phyloP scores from a whole-genome alignment of 2,329 filamentous ascomycete genomes.

The Alternaria brassicicola region DNA sequence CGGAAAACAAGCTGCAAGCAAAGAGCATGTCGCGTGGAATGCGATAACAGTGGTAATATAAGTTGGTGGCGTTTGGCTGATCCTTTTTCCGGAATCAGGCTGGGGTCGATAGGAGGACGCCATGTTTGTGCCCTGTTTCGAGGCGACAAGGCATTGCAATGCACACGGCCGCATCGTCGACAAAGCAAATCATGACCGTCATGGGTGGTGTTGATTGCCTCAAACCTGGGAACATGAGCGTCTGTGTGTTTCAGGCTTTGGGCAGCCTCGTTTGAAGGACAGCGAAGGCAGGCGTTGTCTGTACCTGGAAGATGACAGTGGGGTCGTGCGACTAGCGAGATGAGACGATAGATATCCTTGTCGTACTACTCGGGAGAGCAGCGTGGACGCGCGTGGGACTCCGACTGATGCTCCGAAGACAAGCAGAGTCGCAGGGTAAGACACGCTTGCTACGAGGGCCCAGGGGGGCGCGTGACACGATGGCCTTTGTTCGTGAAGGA shows the following conservation, averaged over 20 bases:
- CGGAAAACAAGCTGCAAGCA: background rate
- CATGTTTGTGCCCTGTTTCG: slow-evolving; percentile 3
- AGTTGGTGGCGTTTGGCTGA: slow-evolving; percentile 9
- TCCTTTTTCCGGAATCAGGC: background rate
- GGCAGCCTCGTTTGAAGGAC: slow-evolving; percentile 2
- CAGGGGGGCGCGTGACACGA: slow-evolving; percentile 5
- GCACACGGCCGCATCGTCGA: background rate
- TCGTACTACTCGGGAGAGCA: background rate
- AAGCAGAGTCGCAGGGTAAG: background rate
- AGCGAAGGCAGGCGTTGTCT: background rate
- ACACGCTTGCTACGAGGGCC: background rate
- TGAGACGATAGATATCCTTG: slow-evolving; percentile 12
- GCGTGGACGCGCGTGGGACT: background rate
- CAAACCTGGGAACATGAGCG: slow-evolving; percentile 7
- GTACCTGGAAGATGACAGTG: slow-evolving; percentile 4
- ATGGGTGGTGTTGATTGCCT: slow-evolving; percentile 3
- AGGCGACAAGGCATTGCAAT: slow-evolving; percentile 3
- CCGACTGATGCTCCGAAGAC: slow-evolving; percentile 2
- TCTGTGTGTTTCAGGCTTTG: slow-evolving; percentile 11
- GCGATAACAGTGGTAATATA: background rate
- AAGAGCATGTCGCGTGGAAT: background rate
- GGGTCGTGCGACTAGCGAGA: slow-evolving; percentile 12
- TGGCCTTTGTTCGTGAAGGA: background rate
- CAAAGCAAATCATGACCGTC: background rate
- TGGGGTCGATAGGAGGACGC: slow-evolving; percentile 3